phyloP scores from a whole-genome alignment of 169 alveolate genomes.

The Eimeria maxima region DNA sequence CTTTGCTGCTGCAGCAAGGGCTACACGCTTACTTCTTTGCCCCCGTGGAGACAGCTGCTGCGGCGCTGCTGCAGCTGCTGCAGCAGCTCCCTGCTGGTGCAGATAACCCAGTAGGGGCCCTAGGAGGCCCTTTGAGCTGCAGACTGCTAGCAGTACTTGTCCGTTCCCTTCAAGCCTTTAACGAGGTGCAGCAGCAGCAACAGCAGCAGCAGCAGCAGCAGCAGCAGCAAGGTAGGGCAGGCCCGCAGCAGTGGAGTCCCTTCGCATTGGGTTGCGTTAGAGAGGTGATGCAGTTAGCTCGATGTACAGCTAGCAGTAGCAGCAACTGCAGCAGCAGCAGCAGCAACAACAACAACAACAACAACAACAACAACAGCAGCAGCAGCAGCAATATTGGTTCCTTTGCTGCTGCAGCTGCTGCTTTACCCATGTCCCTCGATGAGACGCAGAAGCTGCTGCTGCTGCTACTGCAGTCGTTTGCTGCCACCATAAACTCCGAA shows the following conservation, averaged over 20 bases:
- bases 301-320: conserved; percentile 26
- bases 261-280: not conserved
- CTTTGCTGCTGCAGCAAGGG: not conserved
- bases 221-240: not conserved
- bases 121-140: not conserved
- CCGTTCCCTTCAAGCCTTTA: not conserved
- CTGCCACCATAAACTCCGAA: not conserved
- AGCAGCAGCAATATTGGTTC: not conserved
- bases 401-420: conserved; percentile 3
- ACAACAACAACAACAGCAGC: not conserved
- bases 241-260: not conserved
- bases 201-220: too few species aligned
- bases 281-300: not conserved
- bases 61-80: not conserved
- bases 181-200: not conserved
- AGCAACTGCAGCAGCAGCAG: not conserved
- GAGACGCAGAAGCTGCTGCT: conserved; percentile 15
- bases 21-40: not conserved
- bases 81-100: not conserved
- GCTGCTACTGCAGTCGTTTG: conserved; percentile 18
- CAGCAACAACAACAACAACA: not conserved
- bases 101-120: not conserved
- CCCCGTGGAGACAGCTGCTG: not conserved
- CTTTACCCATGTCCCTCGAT: not conserved
- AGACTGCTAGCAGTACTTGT: conserved; percentile 19